phyloP scores from a whole-genome alignment of 2,329 filamentous ascomycete species.

The Colletotrichum tabaci region DNA sequence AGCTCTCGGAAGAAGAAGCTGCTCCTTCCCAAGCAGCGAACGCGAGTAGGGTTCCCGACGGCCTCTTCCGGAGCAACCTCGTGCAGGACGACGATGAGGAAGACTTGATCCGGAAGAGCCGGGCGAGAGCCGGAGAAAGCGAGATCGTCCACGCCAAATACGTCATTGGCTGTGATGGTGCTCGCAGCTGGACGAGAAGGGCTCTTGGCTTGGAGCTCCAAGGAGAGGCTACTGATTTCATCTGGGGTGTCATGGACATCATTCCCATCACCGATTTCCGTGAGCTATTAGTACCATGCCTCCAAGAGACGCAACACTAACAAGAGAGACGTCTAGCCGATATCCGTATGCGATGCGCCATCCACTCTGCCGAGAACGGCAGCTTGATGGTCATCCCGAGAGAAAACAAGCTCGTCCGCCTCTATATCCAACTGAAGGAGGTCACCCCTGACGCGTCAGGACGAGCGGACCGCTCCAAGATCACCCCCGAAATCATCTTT shows the following conservation, averaged over 20 bases:
- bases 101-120: slow-evolving; percentile 42
- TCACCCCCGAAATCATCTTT: slow-evolving; percentile 75
- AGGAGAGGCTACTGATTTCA: slow-evolving; percentile 67
- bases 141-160: slow-evolving; percentile 72
- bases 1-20: slow-evolving; percentile 71
- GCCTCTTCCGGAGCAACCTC: slow-evolving; percentile 73
- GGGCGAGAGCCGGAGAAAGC: slow-evolving; percentile 51
- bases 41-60: slow-evolving; percentile 62
- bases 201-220: slow-evolving; percentile 70
- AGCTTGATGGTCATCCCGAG: slow-evolving; percentile 77
- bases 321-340: slow-evolving; percentile 52
- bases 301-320: background rate
- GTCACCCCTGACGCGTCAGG: slow-evolving; percentile 58
- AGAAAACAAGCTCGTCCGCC: slow-evolving; percentile 73
- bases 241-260: slow-evolving; percentile 62
- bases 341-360: slow-evolving; percentile 70
- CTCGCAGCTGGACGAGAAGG: slow-evolving; percentile 75
- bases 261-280: slow-evolving; percentile 64
- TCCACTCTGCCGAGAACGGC: slow-evolving; percentile 69
- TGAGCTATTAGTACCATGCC: background rate
- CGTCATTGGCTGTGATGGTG: slow-evolving; percentile 78
- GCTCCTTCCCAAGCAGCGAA: slow-evolving; percentile 56
- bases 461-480: slow-evolving; percentile 70
- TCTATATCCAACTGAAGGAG: slow-evolving; percentile 76
- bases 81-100: slow-evolving; percentile 70